Conservation (phyloP, 176 grass and related monocot genomes). For the Phyllostachys edulis region DNA sequence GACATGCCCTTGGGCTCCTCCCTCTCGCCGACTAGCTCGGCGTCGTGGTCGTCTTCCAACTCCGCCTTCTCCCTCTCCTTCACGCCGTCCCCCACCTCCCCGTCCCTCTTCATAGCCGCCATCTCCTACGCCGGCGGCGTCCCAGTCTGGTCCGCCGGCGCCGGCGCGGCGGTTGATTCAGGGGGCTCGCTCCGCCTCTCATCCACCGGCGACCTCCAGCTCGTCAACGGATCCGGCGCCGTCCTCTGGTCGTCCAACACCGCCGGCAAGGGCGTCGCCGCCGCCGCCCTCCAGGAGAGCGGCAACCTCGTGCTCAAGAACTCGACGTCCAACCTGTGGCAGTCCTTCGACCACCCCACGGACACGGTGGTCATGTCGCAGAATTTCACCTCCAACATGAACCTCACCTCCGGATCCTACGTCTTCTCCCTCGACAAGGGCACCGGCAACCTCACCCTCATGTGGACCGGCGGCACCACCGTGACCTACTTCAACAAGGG, state of each 20-base stretch:
- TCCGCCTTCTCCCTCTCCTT: constrained; percentile 63
- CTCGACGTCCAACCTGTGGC: constrained; percentile 45
- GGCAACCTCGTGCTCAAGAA: constrained; percentile 72
- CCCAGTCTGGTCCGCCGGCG: constrained; percentile 55
- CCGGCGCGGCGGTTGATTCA: constrained; percentile 54
- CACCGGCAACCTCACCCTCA: constrained; percentile 76
- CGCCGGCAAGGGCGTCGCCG: constrained; percentile 29
- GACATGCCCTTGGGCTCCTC: constrained; percentile 66
- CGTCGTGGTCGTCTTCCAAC: constrained; percentile 57
- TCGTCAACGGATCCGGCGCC: constrained; percentile 65
- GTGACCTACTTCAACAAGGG: constrained; percentile 86
- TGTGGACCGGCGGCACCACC: constrained; percentile 26
- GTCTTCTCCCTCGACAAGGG: constrained; percentile 38
- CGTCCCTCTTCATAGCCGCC: constrained; percentile 67
- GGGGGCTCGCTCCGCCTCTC: constrained; percentile 58
- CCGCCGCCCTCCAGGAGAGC: constrained; percentile 47
- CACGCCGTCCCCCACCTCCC: constrained; percentile 41
- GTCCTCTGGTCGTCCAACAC: constrained; percentile 74
- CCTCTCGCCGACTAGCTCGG: constrained; percentile 42
- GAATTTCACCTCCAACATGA: constrained; percentile 48
- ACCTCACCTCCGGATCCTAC: constrained; percentile 50
- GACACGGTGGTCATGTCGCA: constrained; percentile 80
- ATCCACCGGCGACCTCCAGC: constrained; percentile 62
- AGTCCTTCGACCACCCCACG: constrained; percentile 69
- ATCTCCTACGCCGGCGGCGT: constrained; percentile 61